These are phyloP conservation scores for Boletus tomentosulus DNA, from an alignment of 768 basidiomycete genomes.

Conservation along the genomic window DNA sequence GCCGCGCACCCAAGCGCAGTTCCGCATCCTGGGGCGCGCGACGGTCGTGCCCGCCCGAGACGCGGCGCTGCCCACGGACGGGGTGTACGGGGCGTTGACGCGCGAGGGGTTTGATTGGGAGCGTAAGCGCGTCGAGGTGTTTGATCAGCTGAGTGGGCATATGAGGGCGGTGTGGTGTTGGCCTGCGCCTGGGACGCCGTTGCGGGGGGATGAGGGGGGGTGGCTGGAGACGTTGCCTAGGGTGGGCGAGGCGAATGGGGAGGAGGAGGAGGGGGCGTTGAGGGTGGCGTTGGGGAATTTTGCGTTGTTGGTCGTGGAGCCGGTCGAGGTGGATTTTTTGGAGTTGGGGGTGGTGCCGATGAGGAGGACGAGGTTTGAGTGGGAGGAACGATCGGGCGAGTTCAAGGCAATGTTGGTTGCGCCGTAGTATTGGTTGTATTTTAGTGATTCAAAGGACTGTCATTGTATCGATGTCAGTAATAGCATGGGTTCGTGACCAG, in stretches of 20 bases:
- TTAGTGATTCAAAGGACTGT: too few species aligned
- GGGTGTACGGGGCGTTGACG: slow-evolving; percentile 33
- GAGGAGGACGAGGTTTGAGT: slow-evolving; percentile 51
- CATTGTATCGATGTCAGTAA: too few species aligned
- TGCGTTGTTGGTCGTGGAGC: slow-evolving; percentile 68
- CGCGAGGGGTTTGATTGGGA: slow-evolving; percentile 55
- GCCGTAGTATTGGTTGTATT: slow-evolving; percentile 36
- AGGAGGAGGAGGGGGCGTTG: slow-evolving; percentile 44
- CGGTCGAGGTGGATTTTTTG: slow-evolving; percentile 62
- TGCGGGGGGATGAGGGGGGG: slow-evolving; percentile 54
- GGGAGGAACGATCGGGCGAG: slow-evolving; percentile 31
- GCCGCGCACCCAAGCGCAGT: slow-evolving; percentile 63
- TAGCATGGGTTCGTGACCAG: too few species aligned
- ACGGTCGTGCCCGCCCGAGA: slow-evolving; percentile 49
- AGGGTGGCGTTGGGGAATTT: slow-evolving; percentile 61
- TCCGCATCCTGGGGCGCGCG: slow-evolving; percentile 58
- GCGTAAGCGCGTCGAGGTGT: slow-evolving; percentile 52
- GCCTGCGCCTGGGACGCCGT: slow-evolving; percentile 56
- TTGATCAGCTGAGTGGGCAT: slow-evolving; percentile 51
- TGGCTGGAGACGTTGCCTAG: slow-evolving; percentile 60
- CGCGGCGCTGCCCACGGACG: slow-evolving; percentile 14
- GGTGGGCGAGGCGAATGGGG: slow-evolving; percentile 41
- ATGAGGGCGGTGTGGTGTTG: slow-evolving; percentile 74
- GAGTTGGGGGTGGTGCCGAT: slow-evolving; percentile 58
- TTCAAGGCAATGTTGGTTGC: slow-evolving; percentile 66